Evolutionary conservation across 2,329 filamentous ascomycete genomes (phyloP), one percentile per base, ranked within the genome.

Genomic region (Cladophialophora psammophila): DNA sequence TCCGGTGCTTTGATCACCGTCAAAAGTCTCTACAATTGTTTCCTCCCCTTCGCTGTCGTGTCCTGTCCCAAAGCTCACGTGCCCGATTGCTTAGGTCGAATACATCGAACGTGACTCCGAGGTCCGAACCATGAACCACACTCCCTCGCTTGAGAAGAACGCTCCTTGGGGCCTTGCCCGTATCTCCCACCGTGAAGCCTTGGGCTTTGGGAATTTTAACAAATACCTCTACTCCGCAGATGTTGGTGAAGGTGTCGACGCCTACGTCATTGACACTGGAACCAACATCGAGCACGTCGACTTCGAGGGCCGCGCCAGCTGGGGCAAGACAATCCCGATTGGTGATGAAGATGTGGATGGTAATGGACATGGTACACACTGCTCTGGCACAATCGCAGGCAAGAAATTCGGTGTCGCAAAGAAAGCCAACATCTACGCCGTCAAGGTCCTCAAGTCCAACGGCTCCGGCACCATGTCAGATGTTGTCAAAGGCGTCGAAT

Each of bases 321-420:
- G 95, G 95, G 95, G 95, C 79, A 95, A 96, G 88, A 99, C 95
- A 73, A 94, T 99, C 75, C 96, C 96, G 69, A 73, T 80, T 56
- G 90, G 89, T 69, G 73, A 99, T 78, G 90, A 86, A 59, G 95
- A 99, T 78, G 86, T 88, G 74, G 95, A 99, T 83, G 95, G 95
- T 80, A 99, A 99, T 76, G 95, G 95, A 70, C 95, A 99, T 85
- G 95, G 95, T 76, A 99, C 95, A 76, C 95, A 99, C 87, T 99
- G 95, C 89, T 98, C 95, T 72, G 95, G 95, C 75, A 99, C 96
- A 70, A 90, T 99, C 76, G 95, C 92, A 72, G 95, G 96, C 79
- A 96, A 95, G 89, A 97, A 97, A 86, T 99, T 97, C 79, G 95
- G 95, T 88, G 95, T 99, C 72, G 94, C 95, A 80, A 99, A 99